Base-by-base conservation (phyloP, 2,329 filamentous ascomycete species). In the Ceratocystiopsis minuta region DNA sequence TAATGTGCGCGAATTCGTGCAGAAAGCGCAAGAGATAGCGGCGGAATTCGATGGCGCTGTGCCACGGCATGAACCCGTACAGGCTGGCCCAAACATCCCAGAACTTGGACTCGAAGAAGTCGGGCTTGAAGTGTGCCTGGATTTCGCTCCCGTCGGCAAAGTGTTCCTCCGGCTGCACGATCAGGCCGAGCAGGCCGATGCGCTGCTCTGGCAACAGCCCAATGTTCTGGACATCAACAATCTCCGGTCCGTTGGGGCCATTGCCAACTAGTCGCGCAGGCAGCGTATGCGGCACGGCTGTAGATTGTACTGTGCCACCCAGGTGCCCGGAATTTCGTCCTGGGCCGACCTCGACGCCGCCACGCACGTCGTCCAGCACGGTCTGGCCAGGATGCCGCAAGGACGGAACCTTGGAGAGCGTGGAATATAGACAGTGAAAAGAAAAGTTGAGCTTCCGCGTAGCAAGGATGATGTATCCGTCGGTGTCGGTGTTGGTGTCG, bases 51-150 rank as follows among this genome's bases (percentile, higher is more conserved):
- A 52, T 45, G 12, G 53, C 53, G 42, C 52, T 54, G 44, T 56
- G 53, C 50, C 54, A 55, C 17, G 53, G 52, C 45, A 55, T 49
- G 45, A 55, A 56, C 9, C 51, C 52, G 45, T 51, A 55, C 48
- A 53, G 54, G 16, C 51, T 55, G 32, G 49, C 50, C 54, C 54
- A 56, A 45, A 54, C 52, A 36, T 51, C 54, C 54, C 54, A 56
- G 46, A 56, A 56, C 39, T 53, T 53, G n/a, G 48, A 51, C 43
- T 51, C 41, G 43, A 55, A 56, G 37, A 56, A 56, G 14, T 42
- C 45, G 13, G 47, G 47, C 40, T 41, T 33, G 42, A 47, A 47
- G 38, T 45, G 46, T 11, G 46, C 38, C 43, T 49, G 47, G 38
- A 49, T 49, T 42, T 49, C 41, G 16, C 33, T 31, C 10, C 43